Conservation (phyloP, 768 basidiomycete species). For the Gloeopeniophorella convolvens region DNA sequence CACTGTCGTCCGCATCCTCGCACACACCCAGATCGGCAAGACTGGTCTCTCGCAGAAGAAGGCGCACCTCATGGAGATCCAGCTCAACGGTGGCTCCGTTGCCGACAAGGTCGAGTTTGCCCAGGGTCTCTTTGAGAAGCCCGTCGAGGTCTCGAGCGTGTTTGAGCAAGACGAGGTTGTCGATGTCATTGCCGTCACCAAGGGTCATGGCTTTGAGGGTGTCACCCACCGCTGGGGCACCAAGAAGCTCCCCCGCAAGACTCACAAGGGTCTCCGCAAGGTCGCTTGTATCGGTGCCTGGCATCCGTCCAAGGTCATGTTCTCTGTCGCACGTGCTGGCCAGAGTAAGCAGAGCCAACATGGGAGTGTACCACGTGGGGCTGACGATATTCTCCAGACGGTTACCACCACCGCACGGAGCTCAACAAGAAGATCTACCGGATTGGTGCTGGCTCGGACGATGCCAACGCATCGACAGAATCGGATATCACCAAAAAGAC, state of each 20-base stretch:
- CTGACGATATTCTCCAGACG: slow-evolving; percentile 43
- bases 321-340: slow-evolving; percentile 99
- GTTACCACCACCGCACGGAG: slow-evolving; percentile 95
- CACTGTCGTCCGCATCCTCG: slow-evolving; percentile 98
- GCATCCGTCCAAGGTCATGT: slow-evolving; percentile 99
- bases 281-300: slow-evolving; percentile 98
- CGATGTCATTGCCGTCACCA: slow-evolving; percentile 96
- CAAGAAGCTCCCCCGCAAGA: slow-evolving; percentile 97
- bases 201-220: slow-evolving; percentile 99
- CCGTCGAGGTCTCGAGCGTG: slow-evolving; percentile 73
- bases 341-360: slow-evolving; percentile 63
- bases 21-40: slow-evolving; percentile 98
- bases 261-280: slow-evolving; percentile 99
- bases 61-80: slow-evolving; percentile 99
- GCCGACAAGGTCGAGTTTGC: slow-evolving; percentile 98
- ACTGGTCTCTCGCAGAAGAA: slow-evolving; percentile 98
- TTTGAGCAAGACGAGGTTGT: slow-evolving; percentile 98
- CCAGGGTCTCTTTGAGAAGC: slow-evolving; percentile 93
- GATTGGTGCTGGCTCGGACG: slow-evolving; percentile 73
- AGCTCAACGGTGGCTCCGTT: slow-evolving; percentile 94
- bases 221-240: slow-evolving; percentile 99
- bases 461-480: slow-evolving; percentile 86
- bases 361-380: background rate
- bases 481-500: slow-evolving; percentile 89
- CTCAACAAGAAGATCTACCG: slow-evolving; percentile 99